Conservation (phyloP, 2,329 filamentous ascomycete genomes). For the Colletotrichum sidae region DNA sequence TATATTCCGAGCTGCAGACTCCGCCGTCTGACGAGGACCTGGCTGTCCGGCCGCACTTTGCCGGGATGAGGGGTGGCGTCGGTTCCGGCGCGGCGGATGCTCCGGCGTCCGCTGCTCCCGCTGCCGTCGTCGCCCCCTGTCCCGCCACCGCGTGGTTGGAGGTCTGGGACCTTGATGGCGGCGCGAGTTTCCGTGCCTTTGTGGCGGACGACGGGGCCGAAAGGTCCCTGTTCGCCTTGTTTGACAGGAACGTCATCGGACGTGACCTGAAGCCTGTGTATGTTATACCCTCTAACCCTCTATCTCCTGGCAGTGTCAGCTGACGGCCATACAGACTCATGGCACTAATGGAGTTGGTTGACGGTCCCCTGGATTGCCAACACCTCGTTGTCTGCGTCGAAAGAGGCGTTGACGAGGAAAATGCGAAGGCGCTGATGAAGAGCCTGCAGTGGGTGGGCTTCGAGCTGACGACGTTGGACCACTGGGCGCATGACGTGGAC, state of each 20-base stretch:
- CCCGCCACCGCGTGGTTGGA: constrained; percentile 73
- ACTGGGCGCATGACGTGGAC: constrained; percentile 74
- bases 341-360: constrained; percentile 89
- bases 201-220: constrained; percentile 76
- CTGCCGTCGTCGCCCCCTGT: constrained; percentile 33
- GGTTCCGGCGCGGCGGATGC: too few species aligned
- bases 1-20: constrained; percentile 60
- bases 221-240: constrained; percentile 88
- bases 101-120: too few species aligned
- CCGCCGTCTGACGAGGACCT: constrained; percentile 64
- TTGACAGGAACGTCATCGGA: constrained; percentile 76
- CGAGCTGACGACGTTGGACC: constrained; percentile 81
- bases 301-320: constrained; percentile 19
- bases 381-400: constrained; percentile 86
- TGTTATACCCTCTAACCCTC: constrained; percentile 47
- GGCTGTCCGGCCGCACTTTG: constrained; percentile 45
- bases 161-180: constrained; percentile 87
- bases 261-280: constrained; percentile 90
- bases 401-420: constrained; percentile 71
- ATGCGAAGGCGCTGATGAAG: constrained; percentile 77
- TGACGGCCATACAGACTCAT: constrained; percentile 72
- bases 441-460: constrained; percentile 96
- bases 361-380: constrained; percentile 79
- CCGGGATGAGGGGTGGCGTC: constrained; percentile 27
- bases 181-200: constrained; percentile 88